Conservation (phyloP, 306 rosid genomes). For the Gleditsia sinensis region DNA sequence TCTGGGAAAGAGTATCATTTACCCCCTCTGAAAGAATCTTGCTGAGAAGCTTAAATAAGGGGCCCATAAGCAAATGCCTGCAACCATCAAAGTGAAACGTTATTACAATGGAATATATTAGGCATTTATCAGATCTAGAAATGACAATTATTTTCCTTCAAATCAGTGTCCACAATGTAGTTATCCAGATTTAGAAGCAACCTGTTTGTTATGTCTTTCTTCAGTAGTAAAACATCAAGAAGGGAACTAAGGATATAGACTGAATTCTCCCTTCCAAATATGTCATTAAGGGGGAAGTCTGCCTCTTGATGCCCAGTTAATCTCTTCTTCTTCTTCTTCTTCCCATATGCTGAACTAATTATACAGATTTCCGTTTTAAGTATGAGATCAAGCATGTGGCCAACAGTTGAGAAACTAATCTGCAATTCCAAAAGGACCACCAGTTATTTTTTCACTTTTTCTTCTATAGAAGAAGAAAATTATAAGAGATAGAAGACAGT, state of each 20-base stretch:
- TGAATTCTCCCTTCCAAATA: constrained; percentile 48
- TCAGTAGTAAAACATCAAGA: constrained; percentile 78
- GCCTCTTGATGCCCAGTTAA: constrained; percentile 39
- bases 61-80: constrained; percentile 71
- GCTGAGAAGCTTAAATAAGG: constrained; percentile 67
- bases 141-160: background rate
- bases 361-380: constrained; percentile 35
- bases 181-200: constrained; percentile 24
- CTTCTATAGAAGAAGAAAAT: constrained; percentile 1
- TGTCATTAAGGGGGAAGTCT: constrained; percentile 33
- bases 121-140: background rate
- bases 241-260: constrained; percentile 64
- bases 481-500: background rate
- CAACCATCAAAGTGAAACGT: constrained; percentile 36
- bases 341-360: constrained; percentile 43
- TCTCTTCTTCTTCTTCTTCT: constrained; percentile 78
- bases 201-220: constrained; percentile 73
- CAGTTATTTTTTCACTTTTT: constrained; percentile 25
- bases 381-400: constrained; percentile 57
- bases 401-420: constrained; percentile 59
- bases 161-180: background rate
- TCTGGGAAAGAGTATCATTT: constrained; percentile 35
- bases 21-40: constrained; percentile 59
- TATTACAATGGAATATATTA: constrained; percentile 29
- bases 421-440: constrained; percentile 46